Evolutionary conservation across 2,329 filamentous ascomycete species (phyloP).

Genomic region (Coniochaeta sp.): DNA sequence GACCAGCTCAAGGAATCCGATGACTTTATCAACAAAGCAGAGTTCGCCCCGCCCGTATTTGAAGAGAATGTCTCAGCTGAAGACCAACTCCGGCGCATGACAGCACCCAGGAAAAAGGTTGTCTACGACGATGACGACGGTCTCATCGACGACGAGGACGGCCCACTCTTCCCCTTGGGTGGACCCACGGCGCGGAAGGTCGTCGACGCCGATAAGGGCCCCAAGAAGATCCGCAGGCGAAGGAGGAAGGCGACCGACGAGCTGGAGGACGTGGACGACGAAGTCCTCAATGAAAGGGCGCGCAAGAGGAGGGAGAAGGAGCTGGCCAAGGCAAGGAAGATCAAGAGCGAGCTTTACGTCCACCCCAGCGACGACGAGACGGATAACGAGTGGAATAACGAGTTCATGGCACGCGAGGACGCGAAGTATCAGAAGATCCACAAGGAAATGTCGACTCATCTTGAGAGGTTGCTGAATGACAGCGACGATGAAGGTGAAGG

Average conservation of each 20-base stretch:
- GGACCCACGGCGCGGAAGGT: conserved; percentile 53
- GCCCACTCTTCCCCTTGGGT: conserved; percentile 60
- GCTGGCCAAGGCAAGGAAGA: conserved; percentile 66
- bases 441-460: conserved; percentile 12
- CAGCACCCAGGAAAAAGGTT: conserved; percentile 45
- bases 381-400: conserved; percentile 64
- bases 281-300: conserved; percentile 58
- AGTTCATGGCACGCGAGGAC: conserved; percentile 75
- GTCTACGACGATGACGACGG: conserved; percentile 65
- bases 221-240: conserved; percentile 55
- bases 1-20: conserved; percentile 60
- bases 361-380: conserved; percentile 81
- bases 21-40: conserved; percentile 68
- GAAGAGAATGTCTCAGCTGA: conserved; percentile 69
- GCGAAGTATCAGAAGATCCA: conserved; percentile 41
- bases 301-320: conserved; percentile 59
- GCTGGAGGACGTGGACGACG: conserved; percentile 36
- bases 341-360: conserved; percentile 81
- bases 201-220: conserved; percentile 45
- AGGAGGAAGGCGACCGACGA: conserved; percentile 33
- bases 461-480: conserved; percentile 12
- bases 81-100: conserved; percentile 71
- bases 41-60: conserved; percentile 71
- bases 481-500: conserved; percentile 10
- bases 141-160: conserved; percentile 37